phyloP scores from a whole-genome alignment of 2,329 filamentous ascomycete genomes.

The Rhinocladiella similis region DNA sequence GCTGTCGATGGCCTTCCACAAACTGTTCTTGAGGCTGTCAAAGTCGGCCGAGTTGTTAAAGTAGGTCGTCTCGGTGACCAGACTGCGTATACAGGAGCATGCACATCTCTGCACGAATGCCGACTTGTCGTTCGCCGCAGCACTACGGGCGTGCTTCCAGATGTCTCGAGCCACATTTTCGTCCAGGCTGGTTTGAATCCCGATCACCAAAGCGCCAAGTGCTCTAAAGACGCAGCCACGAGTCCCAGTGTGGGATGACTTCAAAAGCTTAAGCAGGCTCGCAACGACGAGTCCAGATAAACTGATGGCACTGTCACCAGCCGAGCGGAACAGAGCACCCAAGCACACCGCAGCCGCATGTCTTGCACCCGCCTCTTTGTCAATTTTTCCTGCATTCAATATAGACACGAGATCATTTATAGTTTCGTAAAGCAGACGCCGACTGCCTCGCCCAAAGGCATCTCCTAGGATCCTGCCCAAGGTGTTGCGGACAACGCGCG shows the following conservation, averaged over 20 bases:
- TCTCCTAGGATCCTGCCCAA: slow-evolving; percentile 80
- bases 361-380: slow-evolving; percentile 75
- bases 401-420: slow-evolving; percentile 83
- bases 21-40: slow-evolving; percentile 76
- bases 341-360: slow-evolving; percentile 86
- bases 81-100: slow-evolving; percentile 73
- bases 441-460: slow-evolving; percentile 80
- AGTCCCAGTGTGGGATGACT: slow-evolving; percentile 78
- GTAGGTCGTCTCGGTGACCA: slow-evolving; percentile 71
- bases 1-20: slow-evolving; percentile 87
- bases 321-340: slow-evolving; percentile 85
- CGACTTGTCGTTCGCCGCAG: slow-evolving; percentile 78
- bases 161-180: slow-evolving; percentile 83
- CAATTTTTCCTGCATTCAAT: slow-evolving; percentile 71
- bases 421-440: slow-evolving; percentile 90
- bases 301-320: slow-evolving; percentile 88
- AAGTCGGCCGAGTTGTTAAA: slow-evolving; percentile 90
- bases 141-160: slow-evolving; percentile 85
- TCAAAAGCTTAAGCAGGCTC: slow-evolving; percentile 74
- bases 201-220: slow-evolving; percentile 72
- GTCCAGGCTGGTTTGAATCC: slow-evolving; percentile 75
- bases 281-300: slow-evolving; percentile 74
- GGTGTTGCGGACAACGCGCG: slow-evolving; percentile 86
- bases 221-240: slow-evolving; percentile 75
- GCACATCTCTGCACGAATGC: slow-evolving; percentile 75